Conservation (phyloP, 2,329 filamentous ascomycete species). For the Polychaeton citri region DNA sequence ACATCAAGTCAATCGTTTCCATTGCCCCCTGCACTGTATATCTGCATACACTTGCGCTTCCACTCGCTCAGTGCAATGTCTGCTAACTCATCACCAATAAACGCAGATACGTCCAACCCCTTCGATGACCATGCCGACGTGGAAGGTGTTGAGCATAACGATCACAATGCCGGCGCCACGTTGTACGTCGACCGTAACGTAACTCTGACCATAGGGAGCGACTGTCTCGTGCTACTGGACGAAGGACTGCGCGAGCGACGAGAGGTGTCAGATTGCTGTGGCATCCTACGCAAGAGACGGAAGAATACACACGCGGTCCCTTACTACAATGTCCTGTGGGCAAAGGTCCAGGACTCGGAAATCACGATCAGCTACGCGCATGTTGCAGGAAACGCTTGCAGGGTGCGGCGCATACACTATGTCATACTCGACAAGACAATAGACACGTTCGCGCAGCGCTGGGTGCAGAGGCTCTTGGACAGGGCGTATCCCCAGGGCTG, state of each 20-base stretch:
- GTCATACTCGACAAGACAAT: constrained; percentile 38
- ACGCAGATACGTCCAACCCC: constrained; percentile 10
- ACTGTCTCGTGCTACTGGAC: constrained; percentile 49
- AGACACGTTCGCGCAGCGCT: constrained; percentile 39
- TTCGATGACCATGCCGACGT: constrained; percentile 18
- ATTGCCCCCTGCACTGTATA: neutral
- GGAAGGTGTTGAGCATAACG: constrained; percentile 1
- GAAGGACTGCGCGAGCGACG: constrained; percentile 37
- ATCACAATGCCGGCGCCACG: constrained; percentile 5
- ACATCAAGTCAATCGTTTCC: neutral
- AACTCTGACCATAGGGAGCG: constrained; percentile 46
- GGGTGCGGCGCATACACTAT: constrained; percentile 49
- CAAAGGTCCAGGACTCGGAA: constrained; percentile 45
- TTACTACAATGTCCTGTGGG: constrained; percentile 77
- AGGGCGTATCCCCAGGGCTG: constrained; percentile 54
- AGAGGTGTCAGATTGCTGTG: constrained; percentile 41
- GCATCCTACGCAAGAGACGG: constrained; percentile 31
- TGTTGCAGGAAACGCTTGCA: constrained; percentile 42
- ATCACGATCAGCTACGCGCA: constrained; percentile 63
- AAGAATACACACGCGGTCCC: constrained; percentile 50
- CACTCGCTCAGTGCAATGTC: constrained; percentile 16
- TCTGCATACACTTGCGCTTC: constrained; percentile 12
- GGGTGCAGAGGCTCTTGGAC: constrained; percentile 52
- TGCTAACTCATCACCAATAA: constrained; percentile 1
- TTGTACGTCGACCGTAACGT: constrained; percentile 41